A percentile compares a stretch with the other conserved stretches of the same genome.
These are phyloP conservation scores for Suillus subalutaceus DNA, from an alignment of 768 basidiomycete species.

Conservation along the genomic window DNA sequence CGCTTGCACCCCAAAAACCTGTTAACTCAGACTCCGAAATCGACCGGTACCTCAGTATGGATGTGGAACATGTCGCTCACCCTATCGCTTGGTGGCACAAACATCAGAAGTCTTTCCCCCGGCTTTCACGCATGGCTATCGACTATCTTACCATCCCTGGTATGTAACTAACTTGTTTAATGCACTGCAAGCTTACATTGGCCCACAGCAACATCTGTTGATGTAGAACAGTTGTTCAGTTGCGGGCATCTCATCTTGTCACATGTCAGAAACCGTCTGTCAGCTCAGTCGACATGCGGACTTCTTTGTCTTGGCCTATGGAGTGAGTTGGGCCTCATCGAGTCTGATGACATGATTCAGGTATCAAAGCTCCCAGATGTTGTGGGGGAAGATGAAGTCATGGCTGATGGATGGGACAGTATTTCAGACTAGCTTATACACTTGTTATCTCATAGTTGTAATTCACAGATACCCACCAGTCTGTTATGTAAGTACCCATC, in stretches of 20 bases:
- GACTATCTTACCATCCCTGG: constrained; percentile 37
- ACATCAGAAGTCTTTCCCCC: constrained; percentile 32
- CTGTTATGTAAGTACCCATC: no score
- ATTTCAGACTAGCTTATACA: no score
- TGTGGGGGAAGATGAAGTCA: constrained; percentile 13
- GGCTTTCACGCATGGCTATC: constrained; percentile 36
- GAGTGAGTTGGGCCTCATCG: constrained; percentile 28
- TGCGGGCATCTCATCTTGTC: constrained; percentile 26
- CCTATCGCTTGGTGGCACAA: no score
- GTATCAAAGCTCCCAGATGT: constrained; percentile 12
- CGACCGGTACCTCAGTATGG: no score
- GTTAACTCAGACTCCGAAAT: no score
- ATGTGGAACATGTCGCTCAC: no score
- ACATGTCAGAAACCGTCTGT: constrained; percentile 17
- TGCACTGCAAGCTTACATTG: constrained; percentile 13
- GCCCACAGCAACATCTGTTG: constrained; percentile 30
- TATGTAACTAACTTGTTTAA: constrained; percentile 28
- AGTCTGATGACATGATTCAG: constrained; percentile 24
- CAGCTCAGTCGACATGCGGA: constrained; percentile 29
- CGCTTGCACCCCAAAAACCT: no score
- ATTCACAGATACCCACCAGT: no score
- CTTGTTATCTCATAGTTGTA: no score
- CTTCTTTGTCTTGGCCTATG: constrained; percentile 36
- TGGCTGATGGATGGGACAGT: constrained; percentile 5
- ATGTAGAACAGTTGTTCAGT: constrained; percentile 33